phyloP scores from a whole-genome alignment of 1,139 yeast species.

The Yamadazyma trypodendri region DNA sequence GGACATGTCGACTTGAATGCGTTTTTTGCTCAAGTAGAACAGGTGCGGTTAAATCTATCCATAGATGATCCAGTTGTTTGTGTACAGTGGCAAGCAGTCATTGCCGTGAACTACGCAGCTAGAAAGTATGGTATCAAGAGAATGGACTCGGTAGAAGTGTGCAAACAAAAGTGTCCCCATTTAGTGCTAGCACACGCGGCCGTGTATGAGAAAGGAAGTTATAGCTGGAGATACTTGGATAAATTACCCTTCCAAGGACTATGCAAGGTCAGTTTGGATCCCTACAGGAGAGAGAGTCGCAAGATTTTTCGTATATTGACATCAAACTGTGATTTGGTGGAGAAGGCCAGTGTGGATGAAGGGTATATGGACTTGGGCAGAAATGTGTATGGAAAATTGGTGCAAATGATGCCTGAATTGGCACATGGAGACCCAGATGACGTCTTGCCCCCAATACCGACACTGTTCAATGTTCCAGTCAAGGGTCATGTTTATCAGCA shows the following conservation, averaged over 20 bases:
- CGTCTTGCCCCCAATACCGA: constrained; percentile 53
- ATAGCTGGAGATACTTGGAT: constrained; percentile 68
- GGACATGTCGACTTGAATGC: constrained; percentile 92
- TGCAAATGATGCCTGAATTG: constrained; percentile 28
- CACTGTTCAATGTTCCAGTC: constrained; percentile 29
- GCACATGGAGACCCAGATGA: constrained; percentile 19
- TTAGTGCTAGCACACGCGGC: constrained; percentile 89
- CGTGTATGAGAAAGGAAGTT: constrained; percentile 83
- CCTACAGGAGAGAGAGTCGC: constrained; percentile 83
- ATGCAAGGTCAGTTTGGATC: constrained; percentile 88
- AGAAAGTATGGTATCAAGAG: constrained; percentile 77
- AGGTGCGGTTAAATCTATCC: constrained; percentile 63
- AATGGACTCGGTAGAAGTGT: constrained; percentile 69
- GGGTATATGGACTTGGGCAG: constrained; percentile 81
- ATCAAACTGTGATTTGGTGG: constrained; percentile 61
- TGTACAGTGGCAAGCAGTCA: constrained; percentile 86
- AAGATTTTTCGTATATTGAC: constrained; percentile 67
- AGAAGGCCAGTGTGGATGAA: constrained; percentile 96
- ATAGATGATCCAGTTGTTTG: constrained; percentile 85
- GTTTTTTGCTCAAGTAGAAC: constrained; percentile 93
- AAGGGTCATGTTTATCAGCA: constrained; percentile 24
- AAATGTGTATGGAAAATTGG: constrained; percentile 23
- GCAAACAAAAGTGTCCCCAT: constrained; percentile 71
- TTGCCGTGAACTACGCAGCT: constrained; percentile 91
- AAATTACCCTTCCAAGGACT: constrained; percentile 43